These are phyloP conservation scores for Epichloe gansuensis DNA, from an alignment of 2,329 filamentous ascomycete genomes.

Conservation along the genomic window DNA sequence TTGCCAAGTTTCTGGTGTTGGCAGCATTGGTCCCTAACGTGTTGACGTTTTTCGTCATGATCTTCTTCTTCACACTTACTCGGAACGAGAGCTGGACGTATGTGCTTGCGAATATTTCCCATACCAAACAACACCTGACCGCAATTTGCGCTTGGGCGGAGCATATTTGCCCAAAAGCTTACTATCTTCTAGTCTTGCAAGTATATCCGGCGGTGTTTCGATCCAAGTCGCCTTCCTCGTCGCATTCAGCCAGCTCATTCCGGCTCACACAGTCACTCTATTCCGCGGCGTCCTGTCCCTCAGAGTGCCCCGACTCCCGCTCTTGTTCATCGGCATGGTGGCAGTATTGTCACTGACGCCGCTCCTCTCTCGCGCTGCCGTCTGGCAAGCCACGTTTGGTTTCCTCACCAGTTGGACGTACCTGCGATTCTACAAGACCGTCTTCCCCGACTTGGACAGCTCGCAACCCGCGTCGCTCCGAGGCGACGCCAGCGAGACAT, in stretches of 20 bases:
- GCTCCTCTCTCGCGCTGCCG: constrained; percentile 54
- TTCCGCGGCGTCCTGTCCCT: constrained; percentile 82
- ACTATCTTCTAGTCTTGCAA: constrained; percentile 46
- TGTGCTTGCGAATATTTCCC: constrained; percentile 15
- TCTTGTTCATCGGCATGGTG: constrained; percentile 65
- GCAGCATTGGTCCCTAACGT: constrained; percentile 71
- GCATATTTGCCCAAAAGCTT: no score
- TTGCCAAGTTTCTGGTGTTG: constrained; percentile 78
- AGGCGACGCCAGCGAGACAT: constrained; percentile 91
- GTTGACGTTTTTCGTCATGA: constrained; percentile 59
- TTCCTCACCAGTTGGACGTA: constrained; percentile 90
- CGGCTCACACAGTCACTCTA: constrained; percentile 90
- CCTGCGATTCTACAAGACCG: constrained; percentile 82
- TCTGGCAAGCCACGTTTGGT: constrained; percentile 68
- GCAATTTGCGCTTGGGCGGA: no score
- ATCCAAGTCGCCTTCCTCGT: constrained; percentile 90
- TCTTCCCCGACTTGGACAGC: constrained; percentile 55
- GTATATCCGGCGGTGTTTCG: constrained; percentile 78
- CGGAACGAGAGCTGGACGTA: constrained; percentile 58
- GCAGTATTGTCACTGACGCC: constrained; percentile 50
- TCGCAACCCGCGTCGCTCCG: constrained; percentile 52
- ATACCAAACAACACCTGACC: no score
- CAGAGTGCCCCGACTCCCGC: constrained; percentile 60
- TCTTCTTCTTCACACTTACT: constrained; percentile 61
- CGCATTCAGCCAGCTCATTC: constrained; percentile 93